phyloP scores from a whole-genome alignment of 768 basidiomycete species.

The Boletus sp. region DNA sequence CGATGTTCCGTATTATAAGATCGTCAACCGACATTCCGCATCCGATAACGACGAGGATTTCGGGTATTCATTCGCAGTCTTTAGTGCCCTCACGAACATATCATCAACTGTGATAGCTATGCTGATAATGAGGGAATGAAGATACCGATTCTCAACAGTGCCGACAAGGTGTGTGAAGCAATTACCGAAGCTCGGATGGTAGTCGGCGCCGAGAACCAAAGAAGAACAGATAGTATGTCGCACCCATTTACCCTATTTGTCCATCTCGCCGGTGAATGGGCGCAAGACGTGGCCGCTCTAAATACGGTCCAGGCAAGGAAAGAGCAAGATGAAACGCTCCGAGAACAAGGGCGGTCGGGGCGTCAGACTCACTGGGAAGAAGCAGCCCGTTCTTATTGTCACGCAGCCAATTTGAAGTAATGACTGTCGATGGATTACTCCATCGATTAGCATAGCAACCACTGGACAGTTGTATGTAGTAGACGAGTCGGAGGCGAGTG shows the following conservation, averaged over 20 bases:
- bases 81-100: neutral
- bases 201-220: neutral
- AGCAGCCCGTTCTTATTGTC: neutral
- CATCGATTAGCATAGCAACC: neutral
- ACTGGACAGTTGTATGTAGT: too few relatives aligned
- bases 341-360: neutral
- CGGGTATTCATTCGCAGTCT: neutral
- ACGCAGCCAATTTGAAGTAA: neutral
- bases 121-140: neutral
- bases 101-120: neutral
- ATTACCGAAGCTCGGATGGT: neutral
- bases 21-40: neutral
- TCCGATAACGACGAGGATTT: neutral
- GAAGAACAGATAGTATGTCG: neutral
- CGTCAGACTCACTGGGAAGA: neutral
- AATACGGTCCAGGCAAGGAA: neutral
- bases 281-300: neutral
- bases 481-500: slow-evolving; percentile 12
- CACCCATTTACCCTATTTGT: slow-evolving; percentile 1
- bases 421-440: neutral
- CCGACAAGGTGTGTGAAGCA: slow-evolving; percentile 7
- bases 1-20: neutral
- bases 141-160: neutral
- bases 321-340: slow-evolving; percentile 4
- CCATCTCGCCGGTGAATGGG: neutral